Conservation (phyloP, 495 filamentous ascomycete genomes). For the Pseudoneurospora amorphoporcata region DNA sequence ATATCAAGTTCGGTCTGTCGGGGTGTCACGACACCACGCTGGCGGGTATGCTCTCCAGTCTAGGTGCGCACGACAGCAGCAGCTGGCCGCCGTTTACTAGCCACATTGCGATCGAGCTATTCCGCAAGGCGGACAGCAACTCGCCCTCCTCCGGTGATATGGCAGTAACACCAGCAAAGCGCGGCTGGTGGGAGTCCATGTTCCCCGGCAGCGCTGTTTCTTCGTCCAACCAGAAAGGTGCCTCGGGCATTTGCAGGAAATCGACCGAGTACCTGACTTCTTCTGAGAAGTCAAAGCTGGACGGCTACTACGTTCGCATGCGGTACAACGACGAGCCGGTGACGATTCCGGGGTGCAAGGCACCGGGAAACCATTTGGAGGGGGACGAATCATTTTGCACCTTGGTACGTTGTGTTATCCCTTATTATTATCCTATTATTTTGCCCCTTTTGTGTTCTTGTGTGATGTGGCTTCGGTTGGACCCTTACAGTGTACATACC, state of each 20-base stretch:
- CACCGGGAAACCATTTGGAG: slow-evolving; percentile 69
- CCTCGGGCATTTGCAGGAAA: slow-evolving; percentile 40
- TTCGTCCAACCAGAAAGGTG: slow-evolving; percentile 1
- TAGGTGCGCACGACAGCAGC: slow-evolving; percentile 64
- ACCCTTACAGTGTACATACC: neutral
- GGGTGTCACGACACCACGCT: slow-evolving; percentile 96
- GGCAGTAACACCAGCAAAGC: slow-evolving; percentile 7
- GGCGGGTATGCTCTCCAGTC: slow-evolving; percentile 62
- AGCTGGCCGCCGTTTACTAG: slow-evolving; percentile 89
- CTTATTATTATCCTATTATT: neutral
- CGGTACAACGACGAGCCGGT: slow-evolving; percentile 83
- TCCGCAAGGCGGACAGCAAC: slow-evolving; percentile 38
- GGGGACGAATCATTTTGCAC: slow-evolving; percentile 92
- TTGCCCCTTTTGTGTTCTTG: neutral
- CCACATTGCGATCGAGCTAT: slow-evolving; percentile 85
- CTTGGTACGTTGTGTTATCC: slow-evolving; percentile 40
- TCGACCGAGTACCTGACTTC: slow-evolving; percentile 35
- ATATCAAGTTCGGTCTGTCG: slow-evolving; percentile 48
- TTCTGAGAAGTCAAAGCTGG: slow-evolving; percentile 43
- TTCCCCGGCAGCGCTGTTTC: slow-evolving; percentile 22
- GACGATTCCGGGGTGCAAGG: slow-evolving; percentile 69
- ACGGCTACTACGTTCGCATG: slow-evolving; percentile 83
- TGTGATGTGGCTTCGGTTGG: neutral
- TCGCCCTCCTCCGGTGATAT: neutral
- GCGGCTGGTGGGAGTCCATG: slow-evolving; percentile 38